Evolutionary conservation across 345 rosid genomes (phyloP), one percentile per base, ranked within the genome.

Genomic region (Sapria himalayana): DNA sequence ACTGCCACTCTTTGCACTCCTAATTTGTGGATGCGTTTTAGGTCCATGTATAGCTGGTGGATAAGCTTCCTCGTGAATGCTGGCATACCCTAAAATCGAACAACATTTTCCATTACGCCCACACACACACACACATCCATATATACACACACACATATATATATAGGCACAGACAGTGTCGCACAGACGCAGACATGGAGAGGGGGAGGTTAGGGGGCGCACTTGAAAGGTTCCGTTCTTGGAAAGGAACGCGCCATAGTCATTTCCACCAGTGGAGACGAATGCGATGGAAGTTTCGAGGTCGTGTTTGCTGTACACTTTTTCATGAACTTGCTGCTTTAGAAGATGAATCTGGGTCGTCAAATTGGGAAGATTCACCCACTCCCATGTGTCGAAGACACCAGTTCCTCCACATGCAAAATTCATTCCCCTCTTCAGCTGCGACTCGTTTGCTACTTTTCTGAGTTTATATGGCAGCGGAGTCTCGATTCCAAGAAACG

Each of bases 381-480:
- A 11, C 31, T 27, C 54, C 50, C 45, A 11, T n/a, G 74, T 61
- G 33, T 59, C 39, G 25, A 66, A 59, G 4, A 66, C 67, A n/a
- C 72, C 78, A 0, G 72, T 65, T 15, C 79, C 74, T 5, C 74
- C 79, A 9, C 40, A 33, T 1, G 74, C 79, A 35, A 72, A 66
- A 39, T 67, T 67, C 63, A 67, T 63, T 3, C 78, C 73, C 19
- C 24, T 1, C 23, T 15, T 15, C 4, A 53, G 33, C 21, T 15
- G 10, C 1, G 64, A 39, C 27, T 36, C 25, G 10, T 27, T 25
- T 51, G 10, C 45, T 1, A 12, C 19, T 10, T 57, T 48, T 35
- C 59, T 60, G 59, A 20, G 15, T 19, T 18, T 15, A 44, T 54
- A 58, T 0, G 64, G 43, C 15, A 37, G 21, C 1, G 78, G 73